These are phyloP conservation scores for Theileria sp. DNA, from an alignment of 169 alveolate genomes.

Conservation along the genomic window DNA sequence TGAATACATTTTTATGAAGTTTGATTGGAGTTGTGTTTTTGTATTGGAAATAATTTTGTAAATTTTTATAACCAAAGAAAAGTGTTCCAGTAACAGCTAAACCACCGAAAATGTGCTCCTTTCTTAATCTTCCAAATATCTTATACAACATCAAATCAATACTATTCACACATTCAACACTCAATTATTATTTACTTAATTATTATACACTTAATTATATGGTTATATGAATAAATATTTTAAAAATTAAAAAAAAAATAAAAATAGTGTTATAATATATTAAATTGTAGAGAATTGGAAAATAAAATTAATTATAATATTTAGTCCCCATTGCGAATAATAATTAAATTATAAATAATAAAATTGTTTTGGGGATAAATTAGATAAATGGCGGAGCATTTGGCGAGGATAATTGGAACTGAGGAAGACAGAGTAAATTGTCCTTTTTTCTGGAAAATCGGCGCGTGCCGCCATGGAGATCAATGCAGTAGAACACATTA, in stretches of 20 bases:
- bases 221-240: neutral
- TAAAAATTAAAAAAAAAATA: too few species aligned
- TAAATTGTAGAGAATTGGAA: neutral
- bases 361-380: neutral
- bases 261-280: neutral
- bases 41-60: neutral
- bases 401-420: conserved; percentile 96
- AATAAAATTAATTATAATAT: neutral
- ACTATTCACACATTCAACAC: too few species aligned
- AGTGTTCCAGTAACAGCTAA: neutral
- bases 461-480: conserved; percentile 99
- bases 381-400: conserved; percentile 94
- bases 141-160: neutral
- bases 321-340: conserved; percentile 6
- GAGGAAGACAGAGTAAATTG: conserved; percentile 99
- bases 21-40: neutral
- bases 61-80: conserved; percentile 2
- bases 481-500: conserved; percentile 98
- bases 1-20: neutral
- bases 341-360: neutral
- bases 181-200: too few species aligned
- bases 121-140: neutral
- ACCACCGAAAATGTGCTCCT: neutral
- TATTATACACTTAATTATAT: too few species aligned
- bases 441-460: conserved; percentile 99